Base-by-base conservation (phyloP, 2,329 filamentous ascomycete genomes). In the Ilyonectria robusta region DNA sequence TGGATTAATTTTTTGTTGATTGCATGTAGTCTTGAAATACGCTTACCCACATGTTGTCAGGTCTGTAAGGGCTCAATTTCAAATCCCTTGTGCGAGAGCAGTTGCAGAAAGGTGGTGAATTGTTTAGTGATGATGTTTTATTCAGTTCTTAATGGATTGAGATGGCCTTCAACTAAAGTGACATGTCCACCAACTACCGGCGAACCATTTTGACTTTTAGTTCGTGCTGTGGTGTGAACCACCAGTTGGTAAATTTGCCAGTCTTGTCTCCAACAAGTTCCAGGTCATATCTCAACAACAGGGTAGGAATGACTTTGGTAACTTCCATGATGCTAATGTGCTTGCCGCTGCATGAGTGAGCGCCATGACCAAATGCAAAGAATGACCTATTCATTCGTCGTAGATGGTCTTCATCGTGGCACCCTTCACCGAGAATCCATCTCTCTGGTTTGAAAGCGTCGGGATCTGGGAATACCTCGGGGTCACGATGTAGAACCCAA, bases 311-410 rank as follows among this genome's bases (percentile, higher is more conserved):
- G 9, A 62, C 11, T 17, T 62, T 62, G 4, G 60, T 62, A 6
- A 62, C 35, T 13, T 62, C 60, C 53, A 62, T 57, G 33, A 62
- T 57, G 11, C 60, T 62, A 17, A 62, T 56, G 10, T 62, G 60
- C n/a, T 62, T 62, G 15, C 60, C 60, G 13, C 53, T 56, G 53
- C 53, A 35, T 37, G 29, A 23, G 42, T 56, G 33, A 26, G 53
- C 31, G 10, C 53, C 53, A 42, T 56, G 53, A 42, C 33, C 19
- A 29, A 19, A 56, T 40, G 29, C 37, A 42, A 37, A 40, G 53
- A 56, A 40, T 2, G 61, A 64, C n/a, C 61, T 21, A 42, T 58
- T 58, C 61, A 64, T 64, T 2, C 19, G 11, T 13, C 61, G 54
- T 6, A 64, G 15, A 21, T 63, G 60, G 4, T 58, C 61, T 42